Evolutionary conservation across 106 monocot genomes (phyloP), one percentile per base, ranked within the genome.

Genomic region (Apostasia shenzhenica): DNA sequence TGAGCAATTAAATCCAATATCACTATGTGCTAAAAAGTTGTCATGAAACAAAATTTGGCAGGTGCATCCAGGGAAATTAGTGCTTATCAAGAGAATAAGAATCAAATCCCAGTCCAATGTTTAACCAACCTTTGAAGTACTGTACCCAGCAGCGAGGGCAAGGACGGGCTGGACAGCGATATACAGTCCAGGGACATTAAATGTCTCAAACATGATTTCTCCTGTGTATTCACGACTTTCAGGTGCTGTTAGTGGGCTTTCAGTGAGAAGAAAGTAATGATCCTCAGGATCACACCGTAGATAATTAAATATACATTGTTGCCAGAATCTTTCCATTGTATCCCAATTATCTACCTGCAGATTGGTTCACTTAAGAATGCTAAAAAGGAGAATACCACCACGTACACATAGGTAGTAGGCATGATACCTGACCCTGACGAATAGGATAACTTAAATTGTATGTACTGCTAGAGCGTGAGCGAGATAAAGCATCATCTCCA

Each of bases 171-270:
- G 93, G 54, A 93, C 89, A 53, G 86, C 86, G 70, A 93, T 93
- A 69, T 93, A 93, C 1, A 93, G 74, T 38, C 93, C 93, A 64
- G 93, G 89, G 14, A 89, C 84, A 74, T 93, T 93, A 77, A 93
- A 93, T 57, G 93, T 93, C 73, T 93, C 93, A 70, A 93, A 93
- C 93, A 93, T 86, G 54, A 93, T 93, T 78, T 93, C 93, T 40
- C 89, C 93, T 6, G 80, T 80, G 57, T 86, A 93, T 74, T 93
- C 93, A 67, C 93, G 85, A 74, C 81, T 81, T 83, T 93, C 93
- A 55, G 93, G 93, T 63, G 89, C 74, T 48, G 81, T 89, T 3
- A 84, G 79, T 40, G 93, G 93, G 67, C 93, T 93, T 70, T 93
- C 93, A 10, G 93, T 89, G 0, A 93, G 70, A 73, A 93, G 86